Base-by-base conservation (phyloP, 352 stramenopile species). In the Phytophthora melonis region DNA sequence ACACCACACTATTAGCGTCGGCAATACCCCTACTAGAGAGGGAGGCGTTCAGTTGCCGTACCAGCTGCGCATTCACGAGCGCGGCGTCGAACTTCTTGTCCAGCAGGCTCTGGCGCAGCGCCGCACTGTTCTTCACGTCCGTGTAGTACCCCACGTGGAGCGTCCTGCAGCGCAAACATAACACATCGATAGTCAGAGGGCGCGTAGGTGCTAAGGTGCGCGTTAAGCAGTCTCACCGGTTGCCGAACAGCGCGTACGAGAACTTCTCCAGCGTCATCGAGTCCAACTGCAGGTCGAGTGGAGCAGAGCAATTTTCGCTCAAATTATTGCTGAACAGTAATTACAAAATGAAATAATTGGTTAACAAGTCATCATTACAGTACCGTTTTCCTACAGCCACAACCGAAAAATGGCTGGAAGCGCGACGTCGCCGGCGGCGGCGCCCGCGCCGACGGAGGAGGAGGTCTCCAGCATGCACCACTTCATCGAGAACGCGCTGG, bases 401-500 rank as follows among this genome's bases (percentile, higher is more conserved):
- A 34, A 34, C 30, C 0, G 30, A 34, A 10, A 64, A 79, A 83
- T 81, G 78, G 78, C 78, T 79, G 75, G 69, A 75, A 74, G 69
- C 49, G 67, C 64, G 18, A 9, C 59, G 30, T 52, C 41, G n/a
- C 19, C 63, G 6, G 11, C 71, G 45, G 50, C 68, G 60, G 52
- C 64, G 19, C 45, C 53, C 36, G 47, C 68, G 67, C 64, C 73
- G 34, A 75, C 50, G 18, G 85, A 93, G 72, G 78, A 91, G 50
- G 86, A 92, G 56, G 77, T 96, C 6, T 72, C 75, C 62, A 91
- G 78, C 58, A 87, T 94, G 74, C 83, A 93, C 62, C 77, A 87
- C 70, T 94, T 96, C 68, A 92, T 96, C 63, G 87, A 96, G 78
- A 94, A 93, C 65, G 89, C 89, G 47, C 77, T 95, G 72, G 85